Evolutionary conservation across 1,284 basidiomycete species (phyloP).

Genomic region (Tylopilus sp.): DNA sequence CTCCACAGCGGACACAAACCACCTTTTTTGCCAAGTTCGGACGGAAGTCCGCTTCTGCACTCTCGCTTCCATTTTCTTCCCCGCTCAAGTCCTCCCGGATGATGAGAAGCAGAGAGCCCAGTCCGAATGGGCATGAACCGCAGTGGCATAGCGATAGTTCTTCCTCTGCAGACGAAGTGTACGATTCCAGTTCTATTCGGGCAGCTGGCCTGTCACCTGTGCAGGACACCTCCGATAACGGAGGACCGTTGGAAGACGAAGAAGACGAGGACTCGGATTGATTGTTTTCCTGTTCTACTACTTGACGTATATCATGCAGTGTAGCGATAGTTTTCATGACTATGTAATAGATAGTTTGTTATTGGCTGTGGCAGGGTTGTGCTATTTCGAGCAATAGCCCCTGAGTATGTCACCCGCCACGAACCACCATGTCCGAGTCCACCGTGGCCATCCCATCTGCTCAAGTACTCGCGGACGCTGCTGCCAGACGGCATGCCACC

Average conservation of each 20-base stretch:
- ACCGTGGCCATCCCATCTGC: slow-evolving; percentile 11
- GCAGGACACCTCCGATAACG: slow-evolving; percentile 28
- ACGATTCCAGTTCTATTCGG: slow-evolving; percentile 36
- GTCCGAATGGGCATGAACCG: slow-evolving; percentile 48
- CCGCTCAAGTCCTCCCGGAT: slow-evolving; percentile 43
- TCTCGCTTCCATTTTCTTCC: slow-evolving; percentile 58
- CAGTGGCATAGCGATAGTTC: slow-evolving; percentile 72
- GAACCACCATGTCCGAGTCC: slow-evolving; percentile 23
- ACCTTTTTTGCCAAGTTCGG: slow-evolving; percentile 49
- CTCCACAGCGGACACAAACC: slow-evolving; percentile 23
- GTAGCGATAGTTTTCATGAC: slow-evolving; percentile 23
- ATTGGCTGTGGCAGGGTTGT: not conserved
- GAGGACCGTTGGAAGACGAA: slow-evolving; percentile 19
- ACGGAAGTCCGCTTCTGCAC: slow-evolving; percentile 60
- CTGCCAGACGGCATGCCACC: slow-evolving; percentile 51
- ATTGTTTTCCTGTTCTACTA: not conserved
- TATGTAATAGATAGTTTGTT: too few relatives aligned
- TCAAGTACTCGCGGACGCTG: slow-evolving; percentile 55
- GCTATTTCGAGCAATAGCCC: slow-evolving; percentile 17
- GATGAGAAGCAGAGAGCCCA: slow-evolving; percentile 39
- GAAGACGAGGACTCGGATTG: slow-evolving; percentile 31
- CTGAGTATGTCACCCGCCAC: slow-evolving; percentile 13
- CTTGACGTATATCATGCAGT: slow-evolving; percentile 1
- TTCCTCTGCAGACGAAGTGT: slow-evolving; percentile 64
- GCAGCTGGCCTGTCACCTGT: slow-evolving; percentile 27